Conservation (phyloP, 2,329 filamentous ascomycete genomes). For the Ceratocystis cacaofunesta region DNA sequence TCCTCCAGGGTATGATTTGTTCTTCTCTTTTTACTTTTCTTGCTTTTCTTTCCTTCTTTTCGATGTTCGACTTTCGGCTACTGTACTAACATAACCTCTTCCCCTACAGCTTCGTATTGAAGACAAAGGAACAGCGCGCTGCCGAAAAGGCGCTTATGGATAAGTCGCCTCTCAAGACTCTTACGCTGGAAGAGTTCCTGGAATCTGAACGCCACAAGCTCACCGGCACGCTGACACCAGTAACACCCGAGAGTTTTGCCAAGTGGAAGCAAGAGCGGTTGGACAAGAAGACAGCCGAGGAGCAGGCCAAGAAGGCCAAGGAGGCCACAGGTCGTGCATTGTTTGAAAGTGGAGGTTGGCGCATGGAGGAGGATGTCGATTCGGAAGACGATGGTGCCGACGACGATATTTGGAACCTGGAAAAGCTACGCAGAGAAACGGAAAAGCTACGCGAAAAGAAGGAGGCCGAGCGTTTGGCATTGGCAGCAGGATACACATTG, state of each 20-base stretch:
- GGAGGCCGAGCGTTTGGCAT: slow-evolving; percentile 49
- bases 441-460: slow-evolving; percentile 58
- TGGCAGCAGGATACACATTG: slow-evolving; percentile 16
- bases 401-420: slow-evolving; percentile 56
- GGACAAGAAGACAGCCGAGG: slow-evolving; percentile 90
- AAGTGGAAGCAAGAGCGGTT: slow-evolving; percentile 95
- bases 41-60: not conserved
- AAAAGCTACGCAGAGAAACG: slow-evolving; percentile 71
- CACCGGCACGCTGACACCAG: slow-evolving; percentile 78
- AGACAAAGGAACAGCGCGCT: slow-evolving; percentile 92
- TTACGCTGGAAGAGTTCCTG: slow-evolving; percentile 93
- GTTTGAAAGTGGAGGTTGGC: slow-evolving; percentile 95
- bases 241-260: slow-evolving; percentile 81
- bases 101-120: slow-evolving; percentile 64
- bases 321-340: slow-evolving; percentile 88
- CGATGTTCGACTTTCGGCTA: not conserved
- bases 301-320: slow-evolving; percentile 78
- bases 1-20: slow-evolving; percentile 64
- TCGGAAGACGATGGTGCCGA: slow-evolving; percentile 45
- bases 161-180: slow-evolving; percentile 84
- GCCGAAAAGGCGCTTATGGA: slow-evolving; percentile 93
- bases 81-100: not conserved
- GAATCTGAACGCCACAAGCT: slow-evolving; percentile 95
- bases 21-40: not conserved
- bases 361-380: slow-evolving; percentile 48